Evolutionary conservation across 495 filamentous ascomycete species (phyloP).

Genomic region (Annulohypoxylon nitens): DNA sequence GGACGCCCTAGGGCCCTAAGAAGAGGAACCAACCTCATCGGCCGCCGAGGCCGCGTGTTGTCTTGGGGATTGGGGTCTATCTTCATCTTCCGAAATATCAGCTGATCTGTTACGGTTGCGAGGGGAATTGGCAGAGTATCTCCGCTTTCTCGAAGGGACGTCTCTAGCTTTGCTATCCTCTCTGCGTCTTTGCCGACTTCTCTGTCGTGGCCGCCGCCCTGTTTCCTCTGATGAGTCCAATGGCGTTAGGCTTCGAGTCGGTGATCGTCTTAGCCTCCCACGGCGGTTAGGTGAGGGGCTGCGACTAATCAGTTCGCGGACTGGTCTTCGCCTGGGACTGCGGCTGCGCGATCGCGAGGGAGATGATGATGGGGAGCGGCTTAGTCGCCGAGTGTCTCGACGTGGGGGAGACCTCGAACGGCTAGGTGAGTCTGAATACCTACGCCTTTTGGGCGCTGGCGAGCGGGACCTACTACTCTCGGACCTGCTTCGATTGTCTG

Average conservation of each 20-base stretch:
- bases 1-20: slow-evolving; percentile 51
- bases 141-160: slow-evolving; percentile 59
- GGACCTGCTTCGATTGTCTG: slow-evolving; percentile 40
- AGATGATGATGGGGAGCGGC: slow-evolving; percentile 62
- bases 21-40: slow-evolving; percentile 59
- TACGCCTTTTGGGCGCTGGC: slow-evolving; percentile 49
- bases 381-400: slow-evolving; percentile 50
- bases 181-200: slow-evolving; percentile 39
- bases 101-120: slow-evolving; percentile 63
- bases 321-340: slow-evolving; percentile 56
- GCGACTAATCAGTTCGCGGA: slow-evolving; percentile 57
- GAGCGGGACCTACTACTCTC: slow-evolving; percentile 50
- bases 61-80: slow-evolving; percentile 59
- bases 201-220: slow-evolving; percentile 41
- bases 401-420: slow-evolving; percentile 55
- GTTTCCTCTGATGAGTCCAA: slow-evolving; percentile 54
- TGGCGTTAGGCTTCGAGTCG: slow-evolving; percentile 57
- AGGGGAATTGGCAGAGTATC: slow-evolving; percentile 54
- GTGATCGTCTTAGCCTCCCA: slow-evolving; percentile 59
- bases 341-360: slow-evolving; percentile 56
- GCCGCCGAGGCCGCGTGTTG: slow-evolving; percentile 48
- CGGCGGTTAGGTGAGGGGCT: slow-evolving; percentile 55
- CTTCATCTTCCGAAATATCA: slow-evolving; percentile 74
- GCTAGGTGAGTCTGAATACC: slow-evolving; percentile 51
- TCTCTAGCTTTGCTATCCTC: slow-evolving; percentile 44